Evolutionary conservation across 768 basidiomycete genomes (phyloP).

Genomic region (Russula virescens): DNA sequence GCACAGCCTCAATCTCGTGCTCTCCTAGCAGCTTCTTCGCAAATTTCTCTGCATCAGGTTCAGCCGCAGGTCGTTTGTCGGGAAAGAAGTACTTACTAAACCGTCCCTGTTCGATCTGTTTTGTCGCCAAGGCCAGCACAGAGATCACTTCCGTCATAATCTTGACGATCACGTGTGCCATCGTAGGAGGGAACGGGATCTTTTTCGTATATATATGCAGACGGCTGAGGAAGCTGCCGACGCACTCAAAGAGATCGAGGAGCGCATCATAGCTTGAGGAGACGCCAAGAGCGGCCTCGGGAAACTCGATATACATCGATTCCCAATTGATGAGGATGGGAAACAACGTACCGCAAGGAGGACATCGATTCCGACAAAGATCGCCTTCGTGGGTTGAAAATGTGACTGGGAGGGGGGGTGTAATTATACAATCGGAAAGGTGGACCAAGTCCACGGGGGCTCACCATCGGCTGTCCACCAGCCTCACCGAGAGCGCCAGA

Average conservation of each 20-base stretch:
- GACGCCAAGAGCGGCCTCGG: neutral
- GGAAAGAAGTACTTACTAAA: neutral
- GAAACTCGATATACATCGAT: neutral
- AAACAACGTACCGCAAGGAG: neutral
- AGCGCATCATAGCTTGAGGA: neutral
- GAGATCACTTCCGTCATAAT: neutral
- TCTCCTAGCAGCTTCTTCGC: neutral
- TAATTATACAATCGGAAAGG: neutral
- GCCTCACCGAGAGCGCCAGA: neutral
- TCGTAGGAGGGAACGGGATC: neutral
- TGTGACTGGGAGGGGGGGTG: neutral
- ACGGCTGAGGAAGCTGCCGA: neutral
- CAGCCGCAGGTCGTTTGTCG: neutral
- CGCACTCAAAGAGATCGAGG: neutral
- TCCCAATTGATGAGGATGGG: neutral
- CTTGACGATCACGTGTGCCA: neutral
- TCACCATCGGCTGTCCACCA: neutral
- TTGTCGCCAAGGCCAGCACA: neutral
- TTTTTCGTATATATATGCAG: neutral
- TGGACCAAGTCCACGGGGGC: neutral
- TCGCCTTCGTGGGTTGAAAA: neutral
- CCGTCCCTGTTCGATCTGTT: neutral
- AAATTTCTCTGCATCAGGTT: neutral
- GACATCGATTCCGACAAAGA: neutral
- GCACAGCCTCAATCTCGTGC: neutral